Conservation (phyloP, 2,329 filamentous ascomycete genomes). For the Hypoxylon sp. region DNA sequence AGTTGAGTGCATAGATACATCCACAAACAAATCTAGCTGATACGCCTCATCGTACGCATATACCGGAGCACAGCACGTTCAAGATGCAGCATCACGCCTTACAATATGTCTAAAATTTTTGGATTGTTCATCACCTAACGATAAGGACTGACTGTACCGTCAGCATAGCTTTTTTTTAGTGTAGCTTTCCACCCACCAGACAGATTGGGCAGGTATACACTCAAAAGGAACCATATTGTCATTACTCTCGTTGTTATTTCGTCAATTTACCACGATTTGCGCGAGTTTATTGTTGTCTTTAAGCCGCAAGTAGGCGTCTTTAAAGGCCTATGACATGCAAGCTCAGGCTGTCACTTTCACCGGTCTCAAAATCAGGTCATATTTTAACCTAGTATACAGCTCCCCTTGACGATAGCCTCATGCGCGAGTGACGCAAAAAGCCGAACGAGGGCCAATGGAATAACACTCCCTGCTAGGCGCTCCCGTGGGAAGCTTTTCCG, state of each 20-base stretch:
- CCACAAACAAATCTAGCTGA: conserved; percentile 1
- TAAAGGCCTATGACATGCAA: conserved; percentile 18
- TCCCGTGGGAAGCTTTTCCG: conserved; percentile 30
- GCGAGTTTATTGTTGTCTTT: conserved; percentile 12
- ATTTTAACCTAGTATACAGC: conserved; percentile 19
- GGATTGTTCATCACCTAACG: conserved; percentile 19
- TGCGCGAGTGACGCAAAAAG: conserved; percentile 24
- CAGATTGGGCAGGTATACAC: conserved; percentile 10
- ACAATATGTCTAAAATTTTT: background rate
- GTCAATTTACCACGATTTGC: conserved; percentile 20
- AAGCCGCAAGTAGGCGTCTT: conserved; percentile 20
- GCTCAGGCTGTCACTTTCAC: conserved; percentile 13
- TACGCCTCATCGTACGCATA: conserved; percentile 3
- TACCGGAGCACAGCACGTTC: background rate
- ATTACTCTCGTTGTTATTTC: background rate
- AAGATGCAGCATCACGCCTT: background rate
- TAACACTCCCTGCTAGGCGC: conserved; percentile 6
- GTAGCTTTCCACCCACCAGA: conserved; percentile 5
- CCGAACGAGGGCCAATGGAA: conserved; percentile 25
- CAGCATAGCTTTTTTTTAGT: conserved; percentile 10
- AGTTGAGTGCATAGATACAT: conserved; percentile 23
- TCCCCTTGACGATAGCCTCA: conserved; percentile 33
- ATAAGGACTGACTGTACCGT: conserved; percentile 12
- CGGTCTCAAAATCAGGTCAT: conserved; percentile 28
- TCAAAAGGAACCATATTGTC: background rate